Base-by-base conservation (phyloP, 495 filamentous ascomycete genomes). In the Xanthoparmelia taractica region DNA sequence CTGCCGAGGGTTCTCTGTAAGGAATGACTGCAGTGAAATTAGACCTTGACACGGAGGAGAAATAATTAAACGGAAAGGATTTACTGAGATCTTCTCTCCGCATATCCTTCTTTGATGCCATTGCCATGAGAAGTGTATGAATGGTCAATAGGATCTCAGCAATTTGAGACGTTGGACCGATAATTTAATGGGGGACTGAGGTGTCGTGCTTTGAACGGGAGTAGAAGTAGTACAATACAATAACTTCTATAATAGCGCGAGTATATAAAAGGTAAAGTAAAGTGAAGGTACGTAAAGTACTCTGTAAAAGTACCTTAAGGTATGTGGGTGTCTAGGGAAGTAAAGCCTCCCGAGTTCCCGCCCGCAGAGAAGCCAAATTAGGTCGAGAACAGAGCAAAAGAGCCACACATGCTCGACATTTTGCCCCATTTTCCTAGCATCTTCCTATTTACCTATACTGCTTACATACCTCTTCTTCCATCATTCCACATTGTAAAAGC, bases 41-140 rank as follows among this genome's bases (percentile, higher is more conserved):
- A 61, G 66, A 58, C 59, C 60, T 0, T 25, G 12, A 10, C 3
- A 4, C 54, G 58, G 55, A 68, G 17, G 61, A 50, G n/a, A 23
- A 29, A 55, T 20, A 38, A 55, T 40, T 23, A n/a, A n/a, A n/a
- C n/a, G n/a, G n/a, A n/a, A n/a, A n/a, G 52, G 25, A 25, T 80
- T 69, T 80, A 96, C 92, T 84, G 65, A 96, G 82, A 76, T 96
- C 91, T 57, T 81, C 77, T 69, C 91, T 81, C 40, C 91, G 85
- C 89, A 93, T 91, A 74, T 96, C 91, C 74, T 92, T 95, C 74
- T 84, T 89, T 41, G 82, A 81, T 33, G 88, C 76, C 87, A 92
- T 92, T 25, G 17, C 18, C 8, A 7, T 43, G 17, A 8, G 13
- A 29, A 25, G 37, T 64, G 25, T n/a, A 63, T 56, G 66, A 61